Evolutionary conservation across 139 green algal species (phyloP).

Genomic region (Trebouxia sp.): DNA sequence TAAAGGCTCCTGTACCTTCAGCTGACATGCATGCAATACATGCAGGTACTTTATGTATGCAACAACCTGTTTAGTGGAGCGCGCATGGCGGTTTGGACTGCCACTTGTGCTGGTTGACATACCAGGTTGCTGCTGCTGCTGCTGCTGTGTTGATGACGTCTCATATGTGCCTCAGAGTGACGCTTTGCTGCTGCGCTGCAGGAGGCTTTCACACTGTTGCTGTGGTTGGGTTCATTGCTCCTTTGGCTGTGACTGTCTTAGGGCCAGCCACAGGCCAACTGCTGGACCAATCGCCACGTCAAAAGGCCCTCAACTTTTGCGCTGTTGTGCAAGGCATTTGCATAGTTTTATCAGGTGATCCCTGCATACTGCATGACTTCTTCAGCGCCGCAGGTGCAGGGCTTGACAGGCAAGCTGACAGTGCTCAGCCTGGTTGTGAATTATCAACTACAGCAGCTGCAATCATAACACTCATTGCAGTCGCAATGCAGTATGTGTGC

Average conservation of each 20-base stretch:
- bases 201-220: slow-evolving; percentile 41
- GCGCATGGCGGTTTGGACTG: slow-evolving; percentile 55
- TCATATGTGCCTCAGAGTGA: neutral
- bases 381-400: too few relatives aligned
- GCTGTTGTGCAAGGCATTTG: slow-evolving; percentile 10
- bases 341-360: slow-evolving; percentile 38
- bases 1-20: too few relatives aligned
- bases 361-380: too few relatives aligned
- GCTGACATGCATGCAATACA: neutral
- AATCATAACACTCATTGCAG: too few relatives aligned
- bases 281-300: slow-evolving; percentile 2
- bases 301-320: neutral
- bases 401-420: too few relatives aligned
- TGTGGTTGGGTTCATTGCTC: slow-evolving; percentile 47
- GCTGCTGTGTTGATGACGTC: neutral
- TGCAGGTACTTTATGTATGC: slow-evolving; percentile 38
- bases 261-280: slow-evolving; percentile 36
- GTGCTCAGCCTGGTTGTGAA: too few relatives aligned
- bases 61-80: slow-evolving; percentile 51
- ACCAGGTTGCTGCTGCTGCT: slow-evolving; percentile 23
- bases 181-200: neutral
- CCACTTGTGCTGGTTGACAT: slow-evolving; percentile 49
- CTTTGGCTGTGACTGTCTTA: slow-evolving; percentile 44
- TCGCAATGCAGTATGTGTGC: too few relatives aligned
- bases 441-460: too few relatives aligned